Percentiles rank a stretch among this genome's conserved stretches.
Evolutionary conservation across 768 basidiomycete genomes (phyloP).

Genomic region (Neoboletus magnificus): DNA sequence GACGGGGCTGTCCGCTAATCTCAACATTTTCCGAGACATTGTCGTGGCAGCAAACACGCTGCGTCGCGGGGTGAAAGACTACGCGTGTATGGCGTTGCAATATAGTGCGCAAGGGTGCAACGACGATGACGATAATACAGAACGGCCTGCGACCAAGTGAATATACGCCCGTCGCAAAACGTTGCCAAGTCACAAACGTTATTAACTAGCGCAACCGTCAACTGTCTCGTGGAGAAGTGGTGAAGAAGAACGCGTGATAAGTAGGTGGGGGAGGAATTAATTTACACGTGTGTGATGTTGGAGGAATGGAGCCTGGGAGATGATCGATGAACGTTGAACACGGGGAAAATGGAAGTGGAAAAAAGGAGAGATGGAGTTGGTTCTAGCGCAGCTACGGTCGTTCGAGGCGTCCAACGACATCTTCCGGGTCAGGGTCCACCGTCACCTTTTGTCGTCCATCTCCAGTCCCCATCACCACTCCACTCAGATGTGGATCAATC

Average conservation of each 20-base stretch:
- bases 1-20: neutral
- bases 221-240: neutral
- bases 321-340: neutral
- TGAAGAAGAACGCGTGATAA: neutral
- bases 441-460: conserved; percentile 27
- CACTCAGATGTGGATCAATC: conserved; percentile 32
- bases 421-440: conserved; percentile 27
- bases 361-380: neutral
- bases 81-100: neutral
- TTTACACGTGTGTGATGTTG: conserved; percentile 13
- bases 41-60: neutral
- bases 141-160: conserved; percentile 7
- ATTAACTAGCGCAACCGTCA: neutral
- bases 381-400: conserved; percentile 9
- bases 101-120: neutral
- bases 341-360: neutral
- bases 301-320: neutral
- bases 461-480: conserved; percentile 21
- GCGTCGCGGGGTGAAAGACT: neutral
- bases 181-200: neutral
- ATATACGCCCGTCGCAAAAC: neutral
- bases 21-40: neutral
- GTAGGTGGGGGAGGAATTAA: conserved; percentile 2
- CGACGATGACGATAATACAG: conserved; percentile 7
- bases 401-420: conserved; percentile 20